phyloP scores from a whole-genome alignment of 2,329 filamentous ascomycete genomes.

The Orbilia ellipsospora region DNA sequence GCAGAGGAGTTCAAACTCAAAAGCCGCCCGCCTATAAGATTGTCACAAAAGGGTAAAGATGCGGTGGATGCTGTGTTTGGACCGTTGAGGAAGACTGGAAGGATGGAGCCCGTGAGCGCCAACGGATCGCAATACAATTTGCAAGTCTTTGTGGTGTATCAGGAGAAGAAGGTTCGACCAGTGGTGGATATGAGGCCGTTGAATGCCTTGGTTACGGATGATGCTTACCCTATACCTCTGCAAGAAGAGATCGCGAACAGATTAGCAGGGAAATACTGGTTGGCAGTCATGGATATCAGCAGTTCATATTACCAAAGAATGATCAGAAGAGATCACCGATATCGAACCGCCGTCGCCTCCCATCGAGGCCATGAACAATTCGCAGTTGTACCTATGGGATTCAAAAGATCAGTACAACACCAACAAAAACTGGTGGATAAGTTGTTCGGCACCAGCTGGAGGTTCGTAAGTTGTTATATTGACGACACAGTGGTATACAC shows the following conservation, averaged over 20 bases:
- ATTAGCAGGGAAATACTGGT: background rate
- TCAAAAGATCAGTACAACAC: slow-evolving; percentile 3
- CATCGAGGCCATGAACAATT: background rate
- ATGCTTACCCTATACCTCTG: background rate
- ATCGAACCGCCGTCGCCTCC: background rate
- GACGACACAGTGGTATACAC: background rate
- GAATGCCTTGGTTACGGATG: background rate
- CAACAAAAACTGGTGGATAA: background rate
- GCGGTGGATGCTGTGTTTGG: background rate
- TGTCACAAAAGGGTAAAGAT: background rate
- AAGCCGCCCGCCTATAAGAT: background rate
- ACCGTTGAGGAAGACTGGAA: background rate
- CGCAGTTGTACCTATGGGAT: background rate
- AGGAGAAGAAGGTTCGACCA: background rate
- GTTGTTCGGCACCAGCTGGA: background rate
- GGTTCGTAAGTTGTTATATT: background rate
- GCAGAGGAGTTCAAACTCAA: background rate
- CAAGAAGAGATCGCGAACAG: background rate
- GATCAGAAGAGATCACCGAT: background rate
- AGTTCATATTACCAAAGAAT: background rate
- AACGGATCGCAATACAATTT: background rate
- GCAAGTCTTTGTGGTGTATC: background rate
- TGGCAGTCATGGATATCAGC: background rate
- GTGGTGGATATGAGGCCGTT: background rate
- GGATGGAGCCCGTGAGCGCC: background rate